These are phyloP conservation scores for Backusella westeae DNA, from an alignment of 192 early-diverging fungal species.

Conservation along the genomic window DNA sequence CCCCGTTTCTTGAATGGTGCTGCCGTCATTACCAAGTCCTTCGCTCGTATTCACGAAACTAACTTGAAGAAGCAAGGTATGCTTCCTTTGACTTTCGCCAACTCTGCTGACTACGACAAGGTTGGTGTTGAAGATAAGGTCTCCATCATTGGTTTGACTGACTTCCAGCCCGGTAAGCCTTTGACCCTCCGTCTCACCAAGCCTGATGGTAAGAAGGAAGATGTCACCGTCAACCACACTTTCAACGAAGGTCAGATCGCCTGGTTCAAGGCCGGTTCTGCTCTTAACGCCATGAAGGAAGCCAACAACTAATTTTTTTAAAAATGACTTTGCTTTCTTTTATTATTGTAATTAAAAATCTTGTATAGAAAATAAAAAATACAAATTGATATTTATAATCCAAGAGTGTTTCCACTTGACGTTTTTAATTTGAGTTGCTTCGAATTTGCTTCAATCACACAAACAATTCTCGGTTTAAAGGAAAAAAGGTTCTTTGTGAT, in stretches of 20 bases:
- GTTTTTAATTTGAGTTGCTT: background rate
- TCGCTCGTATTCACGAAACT: constrained; percentile 99
- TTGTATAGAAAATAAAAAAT: constrained; percentile 9
- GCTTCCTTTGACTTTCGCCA: constrained; percentile 92
- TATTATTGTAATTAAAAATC: constrained; percentile 5
- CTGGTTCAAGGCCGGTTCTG: constrained; percentile 97
- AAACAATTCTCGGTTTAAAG: background rate
- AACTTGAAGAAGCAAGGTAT: constrained; percentile 99
- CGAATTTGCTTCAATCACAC: background rate
- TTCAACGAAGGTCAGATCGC: constrained; percentile 98
- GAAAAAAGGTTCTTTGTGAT: background rate
- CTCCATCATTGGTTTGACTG: constrained; percentile 82
- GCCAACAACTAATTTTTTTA: constrained; percentile 16
- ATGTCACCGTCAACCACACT: constrained; percentile 92
- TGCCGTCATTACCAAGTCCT: constrained; percentile 93
- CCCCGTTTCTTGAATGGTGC: constrained; percentile 93
- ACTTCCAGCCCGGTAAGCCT: constrained; percentile 78
- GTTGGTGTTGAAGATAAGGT: constrained; percentile 85
- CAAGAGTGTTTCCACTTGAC: background rate
- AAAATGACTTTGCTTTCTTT: background rate
- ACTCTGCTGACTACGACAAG: constrained; percentile 94
- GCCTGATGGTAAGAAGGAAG: constrained; percentile 69
- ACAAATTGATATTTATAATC: constrained; percentile 1
- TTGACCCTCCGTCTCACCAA: constrained; percentile 86
- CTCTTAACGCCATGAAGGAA: constrained; percentile 79